Percentiles rank a stretch among this genome's conserved stretches.
phyloP scores from a whole-genome alignment of 1,284 basidiomycete species.

The Ganoderma meredithae region DNA sequence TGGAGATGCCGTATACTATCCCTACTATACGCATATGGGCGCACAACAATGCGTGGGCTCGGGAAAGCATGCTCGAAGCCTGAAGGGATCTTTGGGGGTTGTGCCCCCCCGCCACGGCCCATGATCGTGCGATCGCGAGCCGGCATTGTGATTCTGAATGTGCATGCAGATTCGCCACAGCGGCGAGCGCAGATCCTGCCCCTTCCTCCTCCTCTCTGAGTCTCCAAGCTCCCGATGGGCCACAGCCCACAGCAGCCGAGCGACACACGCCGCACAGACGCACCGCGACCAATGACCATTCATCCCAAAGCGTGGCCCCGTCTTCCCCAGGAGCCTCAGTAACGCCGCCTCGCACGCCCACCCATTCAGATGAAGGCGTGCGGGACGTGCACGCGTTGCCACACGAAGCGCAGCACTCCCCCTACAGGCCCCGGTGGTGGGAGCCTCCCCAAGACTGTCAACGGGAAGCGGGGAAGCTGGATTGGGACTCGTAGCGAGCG shows the following conservation, averaged over 20 bases:
- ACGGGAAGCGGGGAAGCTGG: constrained; percentile 1
- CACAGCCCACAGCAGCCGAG: neutral
- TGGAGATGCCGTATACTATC: neutral
- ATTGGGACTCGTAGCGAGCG: neutral
- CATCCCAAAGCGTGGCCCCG: neutral
- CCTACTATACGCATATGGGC: neutral
- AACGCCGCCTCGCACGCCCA: neutral
- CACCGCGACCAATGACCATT: neutral
- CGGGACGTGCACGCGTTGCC: neutral
- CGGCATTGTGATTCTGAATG: neutral
- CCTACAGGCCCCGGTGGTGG: neutral
- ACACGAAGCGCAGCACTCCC: neutral
- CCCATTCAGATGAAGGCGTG: constrained; percentile 4
- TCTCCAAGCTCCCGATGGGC: neutral
- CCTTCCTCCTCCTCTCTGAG: no score
- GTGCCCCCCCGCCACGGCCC: neutral
- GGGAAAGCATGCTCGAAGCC: neutral
- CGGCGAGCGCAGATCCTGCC: neutral
- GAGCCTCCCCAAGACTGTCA: neutral
- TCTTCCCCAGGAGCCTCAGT: neutral
- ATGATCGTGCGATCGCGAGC: neutral
- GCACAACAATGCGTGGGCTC: neutral
- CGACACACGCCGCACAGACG: neutral
- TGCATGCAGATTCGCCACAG: neutral
- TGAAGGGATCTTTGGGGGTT: neutral